phyloP scores from a whole-genome alignment of 2,329 filamentous ascomycete genomes.

The Sclerotiophoma versabilis region DNA sequence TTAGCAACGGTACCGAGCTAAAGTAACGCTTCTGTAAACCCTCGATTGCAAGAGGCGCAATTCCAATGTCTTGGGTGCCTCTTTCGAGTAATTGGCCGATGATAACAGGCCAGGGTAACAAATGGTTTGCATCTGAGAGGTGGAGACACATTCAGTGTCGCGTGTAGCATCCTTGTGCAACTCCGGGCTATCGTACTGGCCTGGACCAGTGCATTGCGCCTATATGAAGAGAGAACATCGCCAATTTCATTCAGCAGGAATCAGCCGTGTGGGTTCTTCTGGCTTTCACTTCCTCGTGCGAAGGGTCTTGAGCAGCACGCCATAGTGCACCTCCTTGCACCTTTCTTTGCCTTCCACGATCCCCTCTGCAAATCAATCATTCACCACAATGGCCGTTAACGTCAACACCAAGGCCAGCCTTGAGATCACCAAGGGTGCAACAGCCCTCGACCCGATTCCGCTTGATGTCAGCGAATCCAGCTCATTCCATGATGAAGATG shows the following conservation, averaged over 20 bases:
- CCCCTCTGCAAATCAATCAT: background rate
- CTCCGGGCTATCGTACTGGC: conserved; percentile 15
- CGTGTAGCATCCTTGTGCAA: conserved; percentile 23
- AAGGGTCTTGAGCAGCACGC: conserved; percentile 4
- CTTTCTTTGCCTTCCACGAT: background rate
- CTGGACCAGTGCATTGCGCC: conserved; percentile 12
- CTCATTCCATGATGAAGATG: conserved; percentile 28
- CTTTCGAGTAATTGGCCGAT: conserved; percentile 7
- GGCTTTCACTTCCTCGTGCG: conserved; percentile 10
- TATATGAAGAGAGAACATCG: conserved; percentile 28
- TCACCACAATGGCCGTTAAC: conserved; percentile 29
- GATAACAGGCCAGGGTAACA: conserved; percentile 24
- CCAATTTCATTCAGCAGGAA: conserved; percentile 1
- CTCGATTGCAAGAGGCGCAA: conserved; percentile 23
- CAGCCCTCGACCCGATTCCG: conserved; percentile 35
- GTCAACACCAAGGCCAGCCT: conserved; percentile 39
- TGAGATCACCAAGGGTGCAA: conserved; percentile 42
- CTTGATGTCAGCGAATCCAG: conserved; percentile 32
- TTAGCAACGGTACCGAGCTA: conserved; percentile 26
- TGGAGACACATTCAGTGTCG: conserved; percentile 12
- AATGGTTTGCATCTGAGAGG: conserved; percentile 7
- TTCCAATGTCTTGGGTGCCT: conserved; percentile 19
- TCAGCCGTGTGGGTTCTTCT: conserved; percentile 19
- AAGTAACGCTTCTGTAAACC: conserved; percentile 15
- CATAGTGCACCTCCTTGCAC: background rate